A percentile compares a stretch with the other conserved stretches of the same genome.
phyloP scores from a whole-genome alignment of 768 basidiomycete species.

The Crassisporium funariophilum region DNA sequence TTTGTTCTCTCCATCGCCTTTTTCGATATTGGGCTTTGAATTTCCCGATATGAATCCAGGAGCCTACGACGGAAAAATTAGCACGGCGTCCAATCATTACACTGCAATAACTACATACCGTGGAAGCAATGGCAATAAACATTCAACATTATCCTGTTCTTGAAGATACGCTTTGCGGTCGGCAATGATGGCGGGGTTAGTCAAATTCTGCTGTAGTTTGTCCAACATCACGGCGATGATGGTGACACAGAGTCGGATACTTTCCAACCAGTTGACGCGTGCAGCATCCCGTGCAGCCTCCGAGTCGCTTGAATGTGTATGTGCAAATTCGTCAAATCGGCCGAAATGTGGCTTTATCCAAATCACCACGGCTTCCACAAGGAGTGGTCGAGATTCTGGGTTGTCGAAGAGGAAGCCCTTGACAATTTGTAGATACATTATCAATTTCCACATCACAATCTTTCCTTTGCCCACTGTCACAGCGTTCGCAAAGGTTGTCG shows the following conservation, averaged over 20 bases:
- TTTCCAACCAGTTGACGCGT: constrained; percentile 88
- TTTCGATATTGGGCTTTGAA: constrained; percentile 65
- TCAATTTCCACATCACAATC: constrained; percentile 90
- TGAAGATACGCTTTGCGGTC: constrained; percentile 66
- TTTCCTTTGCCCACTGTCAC: constrained; percentile 79
- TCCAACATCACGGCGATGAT: constrained; percentile 90
- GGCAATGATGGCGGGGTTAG: constrained; percentile 60
- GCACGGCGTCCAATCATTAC: background rate
- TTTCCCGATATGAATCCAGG: constrained; percentile 86
- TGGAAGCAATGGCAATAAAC: constrained; percentile 78
- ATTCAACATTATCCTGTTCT: constrained; percentile 93
- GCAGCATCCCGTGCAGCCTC: constrained; percentile 70
- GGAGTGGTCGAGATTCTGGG: constrained; percentile 69
- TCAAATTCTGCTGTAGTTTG: constrained; percentile 80
- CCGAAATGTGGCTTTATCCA: constrained; percentile 98
- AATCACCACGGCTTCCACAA: constrained; percentile 85
- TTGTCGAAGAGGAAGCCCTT: constrained; percentile 88
- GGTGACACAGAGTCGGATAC: constrained; percentile 85
- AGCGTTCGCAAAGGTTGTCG: constrained; percentile 86
- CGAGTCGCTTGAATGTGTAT: constrained; percentile 63
- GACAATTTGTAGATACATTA: constrained; percentile 91
- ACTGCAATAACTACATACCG: constrained; percentile 55
- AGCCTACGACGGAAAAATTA: constrained; percentile 49
- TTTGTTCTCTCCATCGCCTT: constrained; percentile 71
- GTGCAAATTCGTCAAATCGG: constrained; percentile 80